Conservation (phyloP, 1,284 basidiomycete species). For the Rhodotorula sp. region DNA sequence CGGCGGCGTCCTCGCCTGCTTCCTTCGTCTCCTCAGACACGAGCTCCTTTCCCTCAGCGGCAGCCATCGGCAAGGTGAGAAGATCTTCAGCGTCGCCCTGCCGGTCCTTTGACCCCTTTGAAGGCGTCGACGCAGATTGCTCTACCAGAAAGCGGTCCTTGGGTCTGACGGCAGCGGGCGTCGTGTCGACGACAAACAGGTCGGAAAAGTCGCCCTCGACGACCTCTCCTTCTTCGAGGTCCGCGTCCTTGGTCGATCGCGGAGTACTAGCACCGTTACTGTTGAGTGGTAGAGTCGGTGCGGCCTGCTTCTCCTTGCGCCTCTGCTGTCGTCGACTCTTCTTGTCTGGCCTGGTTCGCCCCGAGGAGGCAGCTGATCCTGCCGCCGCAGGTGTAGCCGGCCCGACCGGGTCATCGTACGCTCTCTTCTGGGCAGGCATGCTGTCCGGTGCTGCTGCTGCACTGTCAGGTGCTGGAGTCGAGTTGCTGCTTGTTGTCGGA, state of each 20-base stretch:
- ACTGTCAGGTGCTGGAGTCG: background rate
- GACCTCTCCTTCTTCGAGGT: slow-evolving; percentile 32
- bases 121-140: background rate
- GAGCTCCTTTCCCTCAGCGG: background rate
- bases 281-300: background rate
- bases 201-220: slow-evolving; percentile 35
- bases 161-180: slow-evolving; percentile 24
- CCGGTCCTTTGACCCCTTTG: background rate
- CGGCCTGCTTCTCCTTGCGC: background rate
- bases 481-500: background rate
- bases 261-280: background rate
- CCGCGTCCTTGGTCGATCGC: background rate
- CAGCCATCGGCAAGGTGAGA: background rate
- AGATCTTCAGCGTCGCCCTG: background rate
- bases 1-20: background rate
- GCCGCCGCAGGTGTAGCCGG: background rate
- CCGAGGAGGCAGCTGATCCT: background rate
- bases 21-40: background rate
- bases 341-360: background rate
- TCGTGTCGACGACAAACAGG: slow-evolving; percentile 37
- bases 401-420: slow-evolving; percentile 11
- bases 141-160: slow-evolving; percentile 11
- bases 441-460: background rate
- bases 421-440: slow-evolving; percentile 26
- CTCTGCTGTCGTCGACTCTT: background rate